Evolutionary conservation across 2,329 filamentous ascomycete species (phyloP).

Genomic region (Ustulina deusta): DNA sequence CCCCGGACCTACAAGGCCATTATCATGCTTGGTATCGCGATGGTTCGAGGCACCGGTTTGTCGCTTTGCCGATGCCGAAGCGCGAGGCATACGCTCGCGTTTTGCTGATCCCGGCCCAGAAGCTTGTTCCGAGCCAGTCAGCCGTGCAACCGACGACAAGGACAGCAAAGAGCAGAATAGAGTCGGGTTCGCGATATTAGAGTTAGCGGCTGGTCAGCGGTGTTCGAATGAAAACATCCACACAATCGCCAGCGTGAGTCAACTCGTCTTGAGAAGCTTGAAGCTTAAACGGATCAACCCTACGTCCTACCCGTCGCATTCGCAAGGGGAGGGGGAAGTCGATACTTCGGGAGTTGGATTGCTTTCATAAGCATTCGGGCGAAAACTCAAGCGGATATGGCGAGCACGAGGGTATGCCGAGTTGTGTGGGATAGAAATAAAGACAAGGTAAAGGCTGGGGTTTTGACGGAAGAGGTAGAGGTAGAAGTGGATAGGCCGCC

Average conservation of each 20-base stretch:
- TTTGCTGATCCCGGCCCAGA: constrained; percentile 58
- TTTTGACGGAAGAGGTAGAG: constrained; percentile 36
- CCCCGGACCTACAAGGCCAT: constrained; percentile 83
- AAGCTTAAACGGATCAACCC: constrained; percentile 22
- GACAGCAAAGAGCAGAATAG: constrained; percentile 24
- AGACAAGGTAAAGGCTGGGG: constrained; percentile 38
- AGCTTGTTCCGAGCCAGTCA: constrained; percentile 59
- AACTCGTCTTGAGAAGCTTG: constrained; percentile 20
- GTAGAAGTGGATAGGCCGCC: constrained; percentile 30
- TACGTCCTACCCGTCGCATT: constrained; percentile 29
- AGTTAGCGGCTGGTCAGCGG: constrained; percentile 18
- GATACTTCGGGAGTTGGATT: constrained; percentile 16
- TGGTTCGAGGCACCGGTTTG: constrained; percentile 70
- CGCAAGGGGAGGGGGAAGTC: constrained; percentile 23
- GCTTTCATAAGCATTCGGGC: constrained; percentile 30
- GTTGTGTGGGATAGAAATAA: constrained; percentile 37
- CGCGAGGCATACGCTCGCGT: constrained; percentile 69
- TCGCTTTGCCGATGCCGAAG: constrained; percentile 70
- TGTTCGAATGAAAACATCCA: constrained; percentile 24
- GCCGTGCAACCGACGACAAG: constrained; percentile 47
- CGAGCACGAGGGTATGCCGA: constrained; percentile 29
- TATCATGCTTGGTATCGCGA: constrained; percentile 84
- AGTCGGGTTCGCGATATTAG: constrained; percentile 13
- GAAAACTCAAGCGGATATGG: constrained; percentile 29
- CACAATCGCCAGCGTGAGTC: constrained; percentile 23